Evolutionary conservation across 192 early-diverging fungal species (phyloP).

Genomic region (Coemansia javaensis): DNA sequence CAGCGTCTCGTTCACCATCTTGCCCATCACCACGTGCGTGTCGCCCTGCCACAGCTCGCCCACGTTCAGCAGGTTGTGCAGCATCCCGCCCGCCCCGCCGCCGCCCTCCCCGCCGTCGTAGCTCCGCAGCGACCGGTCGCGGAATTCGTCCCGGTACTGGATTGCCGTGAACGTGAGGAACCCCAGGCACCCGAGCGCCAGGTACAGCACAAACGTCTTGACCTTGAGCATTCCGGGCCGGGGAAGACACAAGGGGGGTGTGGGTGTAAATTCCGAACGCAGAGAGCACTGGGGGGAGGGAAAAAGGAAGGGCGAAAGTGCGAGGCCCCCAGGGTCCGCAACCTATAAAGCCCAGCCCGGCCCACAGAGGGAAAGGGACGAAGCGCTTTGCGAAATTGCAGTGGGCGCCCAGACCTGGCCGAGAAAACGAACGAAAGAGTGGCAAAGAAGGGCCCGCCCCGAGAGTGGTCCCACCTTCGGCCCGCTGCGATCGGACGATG

Average conservation of each 20-base stretch:
- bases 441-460: too few species aligned
- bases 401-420: too few species aligned
- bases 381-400: too few species aligned
- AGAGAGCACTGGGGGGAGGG: too few species aligned
- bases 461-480: too few species aligned
- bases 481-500: too few species aligned
- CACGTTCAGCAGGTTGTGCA: slow-evolving; percentile 28
- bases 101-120: slow-evolving; percentile 24
- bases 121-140: slow-evolving; percentile 29
- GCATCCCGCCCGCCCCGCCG: slow-evolving; percentile 18
- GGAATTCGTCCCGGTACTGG: slow-evolving; percentile 37
- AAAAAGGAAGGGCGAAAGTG: too few species aligned
- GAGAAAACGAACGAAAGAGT: too few species aligned
- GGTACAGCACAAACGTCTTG: slow-evolving; percentile 12
- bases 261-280: neutral
- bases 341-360: too few species aligned
- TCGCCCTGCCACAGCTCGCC: slow-evolving; percentile 37
- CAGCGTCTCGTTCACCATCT: slow-evolving; percentile 68
- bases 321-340: too few species aligned
- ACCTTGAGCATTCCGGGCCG: slow-evolving; percentile 21
- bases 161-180: slow-evolving; percentile 25
- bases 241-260: neutral
- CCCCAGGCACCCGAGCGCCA: slow-evolving; percentile 14
- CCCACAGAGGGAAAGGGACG: too few species aligned
- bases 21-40: slow-evolving; percentile 60